A percentile compares a stretch with the other conserved stretches of the same genome.
These are phyloP conservation scores for Fusarium sp. DNA, from an alignment of 2,329 filamentous ascomycete species.

Conservation along the genomic window DNA sequence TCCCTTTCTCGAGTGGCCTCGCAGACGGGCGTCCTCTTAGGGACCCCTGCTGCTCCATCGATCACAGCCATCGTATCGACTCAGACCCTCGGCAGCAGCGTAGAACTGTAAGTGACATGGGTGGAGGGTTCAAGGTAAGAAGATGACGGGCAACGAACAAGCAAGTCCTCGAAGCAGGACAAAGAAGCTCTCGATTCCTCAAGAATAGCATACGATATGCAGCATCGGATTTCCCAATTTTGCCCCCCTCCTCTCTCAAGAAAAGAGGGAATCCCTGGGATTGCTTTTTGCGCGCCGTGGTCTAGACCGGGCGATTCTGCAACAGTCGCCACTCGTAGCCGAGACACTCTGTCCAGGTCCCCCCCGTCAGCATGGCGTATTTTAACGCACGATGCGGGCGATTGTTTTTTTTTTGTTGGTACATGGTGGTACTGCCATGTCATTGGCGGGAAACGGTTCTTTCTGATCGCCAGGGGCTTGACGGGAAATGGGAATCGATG, in stretches of 20 bases:
- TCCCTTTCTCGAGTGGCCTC: slow-evolving; percentile 48
- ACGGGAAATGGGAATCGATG: not conserved
- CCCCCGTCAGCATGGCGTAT: not conserved
- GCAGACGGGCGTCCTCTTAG: slow-evolving; percentile 27
- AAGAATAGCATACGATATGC: not conserved
- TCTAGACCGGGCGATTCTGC: slow-evolving; percentile 4
- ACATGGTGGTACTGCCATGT: not conserved
- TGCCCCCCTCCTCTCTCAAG: not conserved
- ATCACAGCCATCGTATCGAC: not conserved
- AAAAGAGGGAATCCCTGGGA: not conserved
- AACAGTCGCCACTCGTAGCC: not conserved
- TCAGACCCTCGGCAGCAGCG: not conserved
- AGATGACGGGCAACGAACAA: not conserved
- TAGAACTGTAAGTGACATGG: not conserved
- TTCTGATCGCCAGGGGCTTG: not conserved
- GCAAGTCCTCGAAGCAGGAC: not conserved
- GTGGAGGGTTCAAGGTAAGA: not conserved
- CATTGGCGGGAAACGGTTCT: not conserved
- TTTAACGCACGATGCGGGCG: not conserved
- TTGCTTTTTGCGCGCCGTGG: not conserved
- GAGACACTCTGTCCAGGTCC: not conserved
- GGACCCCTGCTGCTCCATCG: slow-evolving; percentile 5
- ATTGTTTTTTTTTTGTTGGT: not conserved
- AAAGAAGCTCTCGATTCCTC: not conserved
- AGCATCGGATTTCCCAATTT: not conserved